A percentile compares a stretch with the other conserved stretches of the same genome.
Evolutionary conservation across 2,329 filamentous ascomycete genomes (phyloP).

Genomic region (Pseudogymnoascus verrucosus): DNA sequence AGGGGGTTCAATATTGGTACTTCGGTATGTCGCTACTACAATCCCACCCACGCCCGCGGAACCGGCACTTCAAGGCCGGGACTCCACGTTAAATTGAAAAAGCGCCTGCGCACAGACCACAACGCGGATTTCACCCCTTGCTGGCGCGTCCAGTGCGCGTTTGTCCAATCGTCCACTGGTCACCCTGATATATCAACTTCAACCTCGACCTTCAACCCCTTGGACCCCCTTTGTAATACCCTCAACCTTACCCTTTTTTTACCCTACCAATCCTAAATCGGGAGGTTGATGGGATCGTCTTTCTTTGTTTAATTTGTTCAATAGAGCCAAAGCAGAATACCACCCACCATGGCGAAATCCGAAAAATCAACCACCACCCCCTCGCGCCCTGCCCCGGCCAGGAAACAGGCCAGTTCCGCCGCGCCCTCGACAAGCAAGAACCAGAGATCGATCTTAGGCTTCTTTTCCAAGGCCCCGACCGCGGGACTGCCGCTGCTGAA

Average conservation of each 20-base stretch:
- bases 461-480: slow-evolving; percentile 58
- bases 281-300: background rate
- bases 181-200: background rate
- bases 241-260: background rate
- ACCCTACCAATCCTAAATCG: background rate
- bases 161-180: background rate
- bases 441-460: slow-evolving; percentile 67
- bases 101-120: background rate
- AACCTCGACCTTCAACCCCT: background rate
- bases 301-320: background rate
- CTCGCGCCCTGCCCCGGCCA: background rate
- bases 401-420: background rate
- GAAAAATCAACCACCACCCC: background rate
- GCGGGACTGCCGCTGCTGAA: slow-evolving; percentile 26
- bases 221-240: background rate
- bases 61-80: background rate
- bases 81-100: background rate
- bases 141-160: background rate
- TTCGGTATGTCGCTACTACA: background rate
- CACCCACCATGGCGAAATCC: background rate
- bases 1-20: background rate
- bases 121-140: background rate
- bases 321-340: background rate
- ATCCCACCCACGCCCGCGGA: background rate
- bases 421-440: slow-evolving; percentile 36